Conservation (phyloP, 139 green algal genomes). For the Chlamydomonas asymmetrica region DNA sequence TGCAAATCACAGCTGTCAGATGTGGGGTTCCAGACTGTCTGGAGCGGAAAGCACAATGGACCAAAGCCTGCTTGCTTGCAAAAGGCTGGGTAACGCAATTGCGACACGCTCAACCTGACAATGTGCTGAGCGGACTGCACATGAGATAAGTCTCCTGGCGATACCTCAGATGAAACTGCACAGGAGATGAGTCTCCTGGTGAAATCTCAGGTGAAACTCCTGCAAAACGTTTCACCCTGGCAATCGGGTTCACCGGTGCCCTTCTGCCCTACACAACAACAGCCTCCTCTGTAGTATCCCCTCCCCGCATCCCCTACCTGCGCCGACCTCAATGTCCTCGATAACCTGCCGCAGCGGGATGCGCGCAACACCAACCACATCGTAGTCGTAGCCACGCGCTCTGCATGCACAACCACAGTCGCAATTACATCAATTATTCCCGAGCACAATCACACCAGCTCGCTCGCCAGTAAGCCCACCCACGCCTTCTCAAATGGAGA, state of each 20-base stretch:
- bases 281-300: too few relatives aligned
- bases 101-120: too few relatives aligned
- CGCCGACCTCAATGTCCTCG: slow-evolving; percentile 49
- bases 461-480: background rate
- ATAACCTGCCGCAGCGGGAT: slow-evolving; percentile 48
- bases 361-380: slow-evolving; percentile 40
- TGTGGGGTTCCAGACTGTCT: background rate
- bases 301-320: slow-evolving; percentile 20
- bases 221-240: too few relatives aligned
- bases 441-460: background rate
- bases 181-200: too few relatives aligned
- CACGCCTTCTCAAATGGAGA: background rate
- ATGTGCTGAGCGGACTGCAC: background rate
- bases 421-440: background rate
- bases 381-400: slow-evolving; percentile 56
- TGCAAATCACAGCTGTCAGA: too few relatives aligned
- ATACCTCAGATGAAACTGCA: too few relatives aligned
- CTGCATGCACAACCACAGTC: background rate
- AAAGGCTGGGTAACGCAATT: background rate
- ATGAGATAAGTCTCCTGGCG: too few relatives aligned
- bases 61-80: background rate
- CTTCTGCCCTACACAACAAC: too few relatives aligned
- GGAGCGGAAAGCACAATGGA: background rate
- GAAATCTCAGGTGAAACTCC: too few relatives aligned
- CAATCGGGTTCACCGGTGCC: too few relatives aligned